Evolutionary conservation across 2,329 filamentous ascomycete species (phyloP).

Genomic region (Verticillium klebahnii): DNA sequence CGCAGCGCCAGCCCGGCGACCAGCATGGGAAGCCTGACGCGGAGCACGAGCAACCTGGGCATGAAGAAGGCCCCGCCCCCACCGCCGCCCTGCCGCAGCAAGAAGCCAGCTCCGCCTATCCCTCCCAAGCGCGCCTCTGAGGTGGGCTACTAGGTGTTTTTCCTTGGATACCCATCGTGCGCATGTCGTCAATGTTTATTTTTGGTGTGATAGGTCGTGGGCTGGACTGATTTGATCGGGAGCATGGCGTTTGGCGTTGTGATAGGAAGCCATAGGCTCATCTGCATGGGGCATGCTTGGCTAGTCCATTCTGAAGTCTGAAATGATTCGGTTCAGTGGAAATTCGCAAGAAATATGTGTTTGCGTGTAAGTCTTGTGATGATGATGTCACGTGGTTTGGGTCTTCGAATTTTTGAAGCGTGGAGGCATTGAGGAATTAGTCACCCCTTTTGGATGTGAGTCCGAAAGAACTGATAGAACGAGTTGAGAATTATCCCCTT

Average conservation of each 20-base stretch:
- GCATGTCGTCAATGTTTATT: not conserved
- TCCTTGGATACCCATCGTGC: not conserved
- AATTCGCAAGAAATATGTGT: too few relatives aligned
- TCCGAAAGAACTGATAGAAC: too few relatives aligned
- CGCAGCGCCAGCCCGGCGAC: slow-evolving; percentile 52
- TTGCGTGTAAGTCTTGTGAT: too few relatives aligned
- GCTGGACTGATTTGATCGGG: not conserved
- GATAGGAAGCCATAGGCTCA: too few relatives aligned
- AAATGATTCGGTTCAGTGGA: too few relatives aligned
- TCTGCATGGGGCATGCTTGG: too few relatives aligned
- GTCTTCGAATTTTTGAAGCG: too few relatives aligned
- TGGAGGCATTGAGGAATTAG: too few relatives aligned
- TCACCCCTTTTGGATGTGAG: too few relatives aligned
- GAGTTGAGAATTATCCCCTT: too few relatives aligned
- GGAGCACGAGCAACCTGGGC: slow-evolving; percentile 29
- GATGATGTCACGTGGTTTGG: too few relatives aligned
- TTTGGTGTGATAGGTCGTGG: not conserved
- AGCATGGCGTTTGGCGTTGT: not conserved
- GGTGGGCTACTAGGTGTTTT: not conserved
- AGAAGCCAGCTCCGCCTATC: slow-evolving; percentile 51
- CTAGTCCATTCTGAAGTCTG: too few relatives aligned
- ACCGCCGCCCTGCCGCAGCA: slow-evolving; percentile 40
- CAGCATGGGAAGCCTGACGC: slow-evolving; percentile 49
- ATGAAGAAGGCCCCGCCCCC: slow-evolving; percentile 32
- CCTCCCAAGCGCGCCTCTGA: slow-evolving; percentile 17